Percentiles rank a stretch among this genome's conserved stretches.
Conservation (phyloP, 352 stramenopile species). For the Phytophthora idaei region DNA sequence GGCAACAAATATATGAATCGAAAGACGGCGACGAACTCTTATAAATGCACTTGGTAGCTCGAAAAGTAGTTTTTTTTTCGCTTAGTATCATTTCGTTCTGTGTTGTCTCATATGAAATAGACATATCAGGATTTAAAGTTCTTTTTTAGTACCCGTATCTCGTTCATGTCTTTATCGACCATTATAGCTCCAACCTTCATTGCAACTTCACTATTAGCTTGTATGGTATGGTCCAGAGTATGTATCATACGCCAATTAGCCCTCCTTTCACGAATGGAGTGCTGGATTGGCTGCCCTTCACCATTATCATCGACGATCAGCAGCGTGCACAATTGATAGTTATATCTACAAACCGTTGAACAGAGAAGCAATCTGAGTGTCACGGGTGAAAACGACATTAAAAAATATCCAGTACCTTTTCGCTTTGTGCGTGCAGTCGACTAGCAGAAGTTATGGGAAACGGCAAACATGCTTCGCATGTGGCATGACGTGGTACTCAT, state of each 20-base stretch:
- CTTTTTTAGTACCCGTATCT: neutral
- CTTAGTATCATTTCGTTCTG: no score
- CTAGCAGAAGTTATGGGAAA: neutral
- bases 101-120: no score
- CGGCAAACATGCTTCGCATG: neutral
- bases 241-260: neutral
- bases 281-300: neutral
- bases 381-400: neutral
- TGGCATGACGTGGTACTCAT: neutral
- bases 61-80: no score
- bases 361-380: neutral
- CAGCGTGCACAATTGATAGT: neutral
- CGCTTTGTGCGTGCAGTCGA: neutral
- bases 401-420: neutral
- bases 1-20: no score
- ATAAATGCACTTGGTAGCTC: no score
- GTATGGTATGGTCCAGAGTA: neutral
- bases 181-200: neutral
- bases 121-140: no score
- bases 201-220: neutral
- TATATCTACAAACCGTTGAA: neutral
- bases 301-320: neutral
- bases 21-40: no score
- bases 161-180: neutral
- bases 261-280: neutral